A percentile compares a stretch with the other conserved stretches of the same genome.
Evolutionary conservation across 2,329 filamentous ascomycete species (phyloP).

Genomic region (Pseudodiploospora longispora): DNA sequence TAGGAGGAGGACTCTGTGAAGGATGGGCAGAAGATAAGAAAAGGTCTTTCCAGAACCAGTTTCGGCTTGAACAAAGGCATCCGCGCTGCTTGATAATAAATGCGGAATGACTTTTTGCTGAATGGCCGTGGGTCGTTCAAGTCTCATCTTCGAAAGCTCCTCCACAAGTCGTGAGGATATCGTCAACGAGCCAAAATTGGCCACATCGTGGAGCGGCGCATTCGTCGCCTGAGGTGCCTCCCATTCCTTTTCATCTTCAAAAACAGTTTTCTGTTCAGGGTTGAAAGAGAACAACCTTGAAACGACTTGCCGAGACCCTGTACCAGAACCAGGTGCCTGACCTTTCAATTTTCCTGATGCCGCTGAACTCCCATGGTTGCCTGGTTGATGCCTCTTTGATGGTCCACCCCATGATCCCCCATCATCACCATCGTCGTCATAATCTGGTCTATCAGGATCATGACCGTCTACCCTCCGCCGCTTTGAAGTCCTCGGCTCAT

Average conservation of each 20-base stretch:
- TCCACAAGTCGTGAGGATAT: slow-evolving; percentile 72
- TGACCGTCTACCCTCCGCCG: slow-evolving; percentile 32
- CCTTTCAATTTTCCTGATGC: too few relatives aligned
- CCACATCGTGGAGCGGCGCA: slow-evolving; percentile 76
- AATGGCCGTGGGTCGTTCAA: slow-evolving; percentile 89
- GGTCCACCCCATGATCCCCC: slow-evolving; percentile 3
- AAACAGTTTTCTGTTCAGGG: slow-evolving; percentile 59
- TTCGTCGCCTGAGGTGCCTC: slow-evolving; percentile 70
- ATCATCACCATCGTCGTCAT: neutral
- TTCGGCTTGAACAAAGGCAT: slow-evolving; percentile 94
- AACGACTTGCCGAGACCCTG: slow-evolving; percentile 52
- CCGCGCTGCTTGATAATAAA: slow-evolving; percentile 69
- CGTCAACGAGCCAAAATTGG: slow-evolving; percentile 79
- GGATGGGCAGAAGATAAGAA: slow-evolving; percentile 87
- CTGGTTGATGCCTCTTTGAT: slow-evolving; percentile 13
- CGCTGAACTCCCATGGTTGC: slow-evolving; percentile 11
- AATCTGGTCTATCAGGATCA: slow-evolving; percentile 9
- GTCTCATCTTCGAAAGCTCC: slow-evolving; percentile 77
- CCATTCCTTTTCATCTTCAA: slow-evolving; percentile 42
- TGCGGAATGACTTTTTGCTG: slow-evolving; percentile 84
- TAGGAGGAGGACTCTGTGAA: slow-evolving; percentile 78
- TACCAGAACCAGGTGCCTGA: slow-evolving; percentile 8
- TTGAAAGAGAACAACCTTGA: slow-evolving; percentile 93
- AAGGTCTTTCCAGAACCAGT: slow-evolving; percentile 97
- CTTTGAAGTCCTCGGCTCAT: slow-evolving; percentile 32